Conservation (phyloP, 2,329 filamentous ascomycete species). For the Hymenotorrendiella dingleyae region DNA sequence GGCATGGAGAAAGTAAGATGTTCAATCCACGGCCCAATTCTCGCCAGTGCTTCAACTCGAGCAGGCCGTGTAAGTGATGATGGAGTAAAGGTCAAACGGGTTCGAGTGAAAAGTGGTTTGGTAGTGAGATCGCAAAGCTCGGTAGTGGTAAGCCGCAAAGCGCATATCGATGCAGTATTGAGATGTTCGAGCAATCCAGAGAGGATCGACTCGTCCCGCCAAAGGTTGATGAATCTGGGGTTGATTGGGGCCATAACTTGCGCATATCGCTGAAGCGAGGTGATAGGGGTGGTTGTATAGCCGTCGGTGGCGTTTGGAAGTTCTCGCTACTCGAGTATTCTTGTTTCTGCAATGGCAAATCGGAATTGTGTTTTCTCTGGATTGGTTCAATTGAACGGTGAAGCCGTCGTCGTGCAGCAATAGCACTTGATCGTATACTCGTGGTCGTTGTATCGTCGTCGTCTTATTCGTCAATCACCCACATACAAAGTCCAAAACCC, state of each 20-base stretch:
- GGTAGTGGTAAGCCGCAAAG: constrained; percentile 60
- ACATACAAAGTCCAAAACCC: constrained; percentile 1
- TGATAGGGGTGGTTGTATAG: not conserved
- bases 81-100: constrained; percentile 64
- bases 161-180: constrained; percentile 37
- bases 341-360: not conserved
- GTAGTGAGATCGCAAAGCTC: constrained; percentile 67
- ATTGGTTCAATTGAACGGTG: constrained; percentile 2
- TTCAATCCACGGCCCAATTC: constrained; percentile 74
- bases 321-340: not conserved
- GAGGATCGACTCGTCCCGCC: constrained; percentile 28
- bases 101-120: constrained; percentile 61
- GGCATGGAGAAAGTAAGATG: constrained; percentile 72
- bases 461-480: not conserved
- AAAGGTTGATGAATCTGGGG: constrained; percentile 28
- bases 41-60: constrained; percentile 66
- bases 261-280: constrained; percentile 23
- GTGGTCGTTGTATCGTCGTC: not conserved
- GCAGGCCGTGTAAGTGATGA: constrained; percentile 70
- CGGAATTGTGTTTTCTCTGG: constrained; percentile 1
- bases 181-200: constrained; percentile 25
- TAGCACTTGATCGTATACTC: constrained; percentile 1
- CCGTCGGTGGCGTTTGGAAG: not conserved
- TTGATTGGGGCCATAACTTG: constrained; percentile 30
- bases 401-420: not conserved